These are phyloP conservation scores for Auricularia sp. DNA, from an alignment of 768 basidiomycete species.

Conservation along the genomic window DNA sequence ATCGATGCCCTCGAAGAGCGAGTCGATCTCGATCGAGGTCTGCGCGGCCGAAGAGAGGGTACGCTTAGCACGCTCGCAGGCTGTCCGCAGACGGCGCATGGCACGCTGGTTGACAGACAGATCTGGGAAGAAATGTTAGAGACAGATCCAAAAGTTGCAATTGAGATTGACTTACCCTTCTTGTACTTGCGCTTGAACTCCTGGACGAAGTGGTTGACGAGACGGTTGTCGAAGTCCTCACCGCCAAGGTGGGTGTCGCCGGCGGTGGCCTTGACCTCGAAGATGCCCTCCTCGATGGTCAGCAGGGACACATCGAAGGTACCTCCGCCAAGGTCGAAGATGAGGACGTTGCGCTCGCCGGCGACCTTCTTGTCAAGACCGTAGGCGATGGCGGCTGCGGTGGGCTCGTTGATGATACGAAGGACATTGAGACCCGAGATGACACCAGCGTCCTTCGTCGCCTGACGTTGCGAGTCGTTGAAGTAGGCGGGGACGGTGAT, in stretches of 20 bases:
- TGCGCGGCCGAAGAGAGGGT: constrained; percentile 97
- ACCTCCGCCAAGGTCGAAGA: constrained; percentile 99
- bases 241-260: constrained; percentile 99
- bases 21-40: constrained; percentile 99
- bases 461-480: constrained; percentile 99
- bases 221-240: constrained; percentile 98
- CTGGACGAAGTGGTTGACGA: constrained; percentile 97
- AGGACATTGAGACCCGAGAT: constrained; percentile 98
- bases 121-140: constrained; percentile 40
- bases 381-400: constrained; percentile 97
- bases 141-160: not conserved
- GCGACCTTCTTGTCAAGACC: constrained; percentile 94
- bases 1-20: constrained; percentile 83
- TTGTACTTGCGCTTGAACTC: constrained; percentile 99
- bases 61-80: constrained; percentile 99
- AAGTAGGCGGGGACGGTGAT: constrained; percentile 79
- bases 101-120: constrained; percentile 97
- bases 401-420: constrained; percentile 99
- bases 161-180: constrained; percentile 9
- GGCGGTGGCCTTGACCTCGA: constrained; percentile 98
- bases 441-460: constrained; percentile 97
- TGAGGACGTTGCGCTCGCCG: constrained; percentile 94
- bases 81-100: constrained; percentile 87
- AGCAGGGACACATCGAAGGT: constrained; percentile 99
- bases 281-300: constrained; percentile 96